phyloP scores from a whole-genome alignment of 768 basidiomycete species.

The Pilatotrama ljubarskyi region DNA sequence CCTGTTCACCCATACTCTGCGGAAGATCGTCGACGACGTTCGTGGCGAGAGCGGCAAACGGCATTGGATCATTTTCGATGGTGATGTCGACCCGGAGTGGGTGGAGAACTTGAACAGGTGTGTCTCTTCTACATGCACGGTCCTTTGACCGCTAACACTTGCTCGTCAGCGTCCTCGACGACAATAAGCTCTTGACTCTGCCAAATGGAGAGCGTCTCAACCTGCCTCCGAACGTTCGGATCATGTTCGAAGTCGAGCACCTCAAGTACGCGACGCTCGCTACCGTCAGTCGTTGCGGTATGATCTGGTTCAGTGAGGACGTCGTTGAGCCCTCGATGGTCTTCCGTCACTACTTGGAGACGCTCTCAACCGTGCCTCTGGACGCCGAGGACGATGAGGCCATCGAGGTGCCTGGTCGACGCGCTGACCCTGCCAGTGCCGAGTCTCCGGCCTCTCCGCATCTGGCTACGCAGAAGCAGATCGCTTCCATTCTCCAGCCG shows the following conservation, averaged over 20 bases:
- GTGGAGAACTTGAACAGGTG: constrained; percentile 99
- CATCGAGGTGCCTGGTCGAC: constrained; percentile 60
- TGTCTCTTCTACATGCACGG: constrained; percentile 22
- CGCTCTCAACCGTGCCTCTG: constrained; percentile 70
- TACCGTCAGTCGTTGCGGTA: constrained; percentile 99
- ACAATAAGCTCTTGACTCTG: constrained; percentile 95
- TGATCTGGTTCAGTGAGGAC: constrained; percentile 99
- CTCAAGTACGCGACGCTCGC: constrained; percentile 95
- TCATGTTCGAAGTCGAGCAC: constrained; percentile 99
- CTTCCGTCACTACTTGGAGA: constrained; percentile 83
- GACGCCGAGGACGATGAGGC: constrained; percentile 89
- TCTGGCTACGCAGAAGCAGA: constrained; percentile 72
- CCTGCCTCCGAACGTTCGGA: constrained; percentile 93
- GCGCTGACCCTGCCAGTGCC: constrained; percentile 44
- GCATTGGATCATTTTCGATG: constrained; percentile 99
- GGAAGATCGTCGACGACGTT: constrained; percentile 98
- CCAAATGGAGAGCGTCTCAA: constrained; percentile 99
- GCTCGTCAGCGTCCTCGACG: constrained; percentile 83
- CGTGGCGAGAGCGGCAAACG: constrained; percentile 95
- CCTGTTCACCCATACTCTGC: constrained; percentile 93
- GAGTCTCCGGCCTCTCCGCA: constrained; percentile 61
- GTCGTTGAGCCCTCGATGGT: constrained; percentile 91
- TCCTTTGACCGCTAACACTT: neutral
- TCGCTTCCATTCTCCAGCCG: constrained; percentile 71
- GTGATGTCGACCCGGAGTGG: constrained; percentile 99